Percentiles rank a stretch among this genome's conserved stretches.
Evolutionary conservation across 2,329 filamentous ascomycete species (phyloP).

Genomic region (Monilinia vaccinii-corymbosi): DNA sequence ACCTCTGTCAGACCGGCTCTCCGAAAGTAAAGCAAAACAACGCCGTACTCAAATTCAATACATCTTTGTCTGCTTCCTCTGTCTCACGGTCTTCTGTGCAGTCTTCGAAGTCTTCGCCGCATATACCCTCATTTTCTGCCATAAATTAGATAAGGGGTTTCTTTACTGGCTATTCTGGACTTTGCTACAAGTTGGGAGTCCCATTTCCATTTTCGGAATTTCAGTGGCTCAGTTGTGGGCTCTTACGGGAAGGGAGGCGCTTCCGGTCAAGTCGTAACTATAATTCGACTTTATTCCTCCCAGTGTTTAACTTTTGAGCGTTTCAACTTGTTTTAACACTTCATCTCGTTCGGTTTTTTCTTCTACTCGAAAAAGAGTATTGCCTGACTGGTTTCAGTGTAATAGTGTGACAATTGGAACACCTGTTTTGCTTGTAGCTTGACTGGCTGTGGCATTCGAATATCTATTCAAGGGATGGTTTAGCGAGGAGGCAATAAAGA

Average conservation of each 20-base stretch:
- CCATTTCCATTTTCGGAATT: constrained; percentile 48
- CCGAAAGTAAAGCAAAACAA: not conserved
- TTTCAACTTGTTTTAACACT: too few species aligned
- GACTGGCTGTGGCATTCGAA: not conserved
- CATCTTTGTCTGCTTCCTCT: constrained; percentile 36
- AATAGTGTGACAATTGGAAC: constrained; percentile 45
- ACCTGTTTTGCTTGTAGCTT: constrained; percentile 45
- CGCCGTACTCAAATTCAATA: constrained; percentile 30
- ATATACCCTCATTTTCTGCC: constrained; percentile 40
- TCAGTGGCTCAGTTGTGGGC: constrained; percentile 32
- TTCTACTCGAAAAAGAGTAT: not conserved
- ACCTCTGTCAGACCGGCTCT: not conserved
- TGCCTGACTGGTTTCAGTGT: not conserved
- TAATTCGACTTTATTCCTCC: constrained; percentile 39
- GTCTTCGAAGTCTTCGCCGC: constrained; percentile 43
- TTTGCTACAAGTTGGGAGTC: constrained; percentile 46
- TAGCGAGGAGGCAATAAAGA: not conserved
- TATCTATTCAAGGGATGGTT: not conserved
- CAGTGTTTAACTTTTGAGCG: constrained; percentile 41
- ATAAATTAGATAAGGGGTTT: constrained; percentile 48
- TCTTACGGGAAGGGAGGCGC: constrained; percentile 19
- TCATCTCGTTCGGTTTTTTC: not conserved
- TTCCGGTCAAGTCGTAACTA: constrained; percentile 46
- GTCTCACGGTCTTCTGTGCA: constrained; percentile 38
- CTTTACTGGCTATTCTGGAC: constrained; percentile 54